Evolutionary conservation across 148 eudicot genomes (phyloP), one percentile per base, ranked within the genome.

Genomic region (Chenopodium album): DNA sequence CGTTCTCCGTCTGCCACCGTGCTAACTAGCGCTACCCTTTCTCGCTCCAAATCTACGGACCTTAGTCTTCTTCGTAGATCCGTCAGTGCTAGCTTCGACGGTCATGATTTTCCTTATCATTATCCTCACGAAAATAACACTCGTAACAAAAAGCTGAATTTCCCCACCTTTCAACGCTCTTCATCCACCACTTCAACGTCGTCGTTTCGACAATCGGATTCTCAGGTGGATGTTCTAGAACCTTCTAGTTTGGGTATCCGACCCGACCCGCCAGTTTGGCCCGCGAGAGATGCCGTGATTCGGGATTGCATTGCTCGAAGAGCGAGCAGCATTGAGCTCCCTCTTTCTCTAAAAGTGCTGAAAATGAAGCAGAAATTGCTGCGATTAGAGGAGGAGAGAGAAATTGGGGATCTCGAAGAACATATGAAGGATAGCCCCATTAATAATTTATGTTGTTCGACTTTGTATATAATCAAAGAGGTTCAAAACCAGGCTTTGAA

Each of bases 211-310:
- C 76, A 64, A n/a, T 81, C 87, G 10, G 79, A 85, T 34, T 44
- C 75, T 8, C 79, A 75, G 17, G 63, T 88, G 6, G 88, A 88
- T 31, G 28, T 87, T 60, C 80, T 92, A 22, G 95, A 92, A 79
- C 94, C 93, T 31, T 82, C 85, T 41, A 63, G 83, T 76, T 86
- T 90, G 1, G 94, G 94, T 4, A 90, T 91, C 28, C 74, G 74
- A 0, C 94, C 91, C 1, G 92, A 90, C 59, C 86, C 88, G 1
- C 93, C 93, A 0, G 86, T 86, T 14, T 90, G 97, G 97, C 91
- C 94, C 0, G 95, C 90, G 19, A 82, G 91, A 19, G 93, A 90
- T n/a, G 90, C 83, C 11, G 28, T 89, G 63, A 79, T 85, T 32
- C 79, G 87, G 22, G 90, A 85, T 14, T 81, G 71, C 23, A 77